Conservation (phyloP, 2,329 filamentous ascomycete species). For the Fulvia fulva region DNA sequence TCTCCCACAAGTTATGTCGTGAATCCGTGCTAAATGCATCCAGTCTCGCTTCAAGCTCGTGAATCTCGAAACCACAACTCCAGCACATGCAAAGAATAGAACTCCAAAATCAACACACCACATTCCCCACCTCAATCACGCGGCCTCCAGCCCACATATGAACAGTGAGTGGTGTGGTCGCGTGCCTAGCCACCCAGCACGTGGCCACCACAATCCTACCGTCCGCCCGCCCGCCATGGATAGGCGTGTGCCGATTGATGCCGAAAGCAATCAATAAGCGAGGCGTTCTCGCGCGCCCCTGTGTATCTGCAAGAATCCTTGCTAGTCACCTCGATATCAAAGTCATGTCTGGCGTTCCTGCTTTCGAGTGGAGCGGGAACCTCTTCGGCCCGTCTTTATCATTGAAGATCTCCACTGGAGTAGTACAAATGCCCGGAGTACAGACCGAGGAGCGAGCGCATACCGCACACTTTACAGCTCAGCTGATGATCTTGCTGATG, state of each 20-base stretch:
- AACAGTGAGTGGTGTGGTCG: background rate
- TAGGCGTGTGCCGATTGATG: background rate
- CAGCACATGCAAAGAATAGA: background rate
- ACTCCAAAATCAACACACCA: background rate
- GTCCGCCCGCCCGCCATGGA: too few species aligned
- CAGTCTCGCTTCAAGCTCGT: background rate
- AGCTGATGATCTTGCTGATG: background rate
- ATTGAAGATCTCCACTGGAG: background rate
- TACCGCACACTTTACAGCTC: background rate
- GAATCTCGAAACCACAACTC: background rate
- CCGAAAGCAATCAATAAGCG: background rate
- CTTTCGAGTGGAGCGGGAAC: background rate
- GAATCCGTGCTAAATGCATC: background rate
- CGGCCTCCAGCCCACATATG: background rate
- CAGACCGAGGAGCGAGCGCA: background rate
- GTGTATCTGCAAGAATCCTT: background rate
- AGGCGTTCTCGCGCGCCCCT: background rate
- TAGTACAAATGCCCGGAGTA: too few species aligned
- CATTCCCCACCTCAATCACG: background rate
- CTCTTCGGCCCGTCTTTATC: background rate
- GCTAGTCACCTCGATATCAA: background rate
- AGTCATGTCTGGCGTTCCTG: background rate
- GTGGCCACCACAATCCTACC: background rate
- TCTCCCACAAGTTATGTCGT: background rate
- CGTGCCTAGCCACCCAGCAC: background rate